Conservation (phyloP, 179 eudicot species). For the Silene vulgaris region DNA sequence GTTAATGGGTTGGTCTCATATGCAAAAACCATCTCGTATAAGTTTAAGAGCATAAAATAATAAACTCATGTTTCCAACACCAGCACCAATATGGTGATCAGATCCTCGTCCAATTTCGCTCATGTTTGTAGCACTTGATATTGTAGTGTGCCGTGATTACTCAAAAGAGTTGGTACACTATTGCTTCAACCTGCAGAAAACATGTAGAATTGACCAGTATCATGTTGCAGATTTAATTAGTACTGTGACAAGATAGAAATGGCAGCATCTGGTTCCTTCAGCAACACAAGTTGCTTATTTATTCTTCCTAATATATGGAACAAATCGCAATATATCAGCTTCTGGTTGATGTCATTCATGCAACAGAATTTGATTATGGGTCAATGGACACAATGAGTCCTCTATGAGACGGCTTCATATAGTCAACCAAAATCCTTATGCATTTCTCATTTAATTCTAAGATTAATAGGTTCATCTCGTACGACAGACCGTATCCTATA, state of each 20-base stretch:
- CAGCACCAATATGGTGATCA: background rate
- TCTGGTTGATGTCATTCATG: background rate
- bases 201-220: conserved; percentile 6
- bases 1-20: too few species aligned
- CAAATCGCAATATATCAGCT: background rate
- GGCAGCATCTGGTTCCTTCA: conserved; percentile 23
- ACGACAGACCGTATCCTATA: too few species aligned
- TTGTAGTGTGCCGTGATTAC: background rate
- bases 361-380: background rate
- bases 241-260: conserved; percentile 8
- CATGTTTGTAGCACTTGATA: background rate
- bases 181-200: background rate
- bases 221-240: background rate
- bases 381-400: background rate
- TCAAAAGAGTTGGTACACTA: background rate
- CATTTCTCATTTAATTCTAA: background rate
- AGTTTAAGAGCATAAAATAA: too few species aligned
- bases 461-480: too few species aligned
- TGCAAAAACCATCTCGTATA: background rate
- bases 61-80: background rate
- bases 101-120: background rate
- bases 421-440: background rate
- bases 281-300: background rate
- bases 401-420: background rate
- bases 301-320: conserved; percentile 1